Evolutionary conservation across 306 rosid species (phyloP), one percentile per base, ranked within the genome.

Genomic region (Prunus kanzakura): DNA sequence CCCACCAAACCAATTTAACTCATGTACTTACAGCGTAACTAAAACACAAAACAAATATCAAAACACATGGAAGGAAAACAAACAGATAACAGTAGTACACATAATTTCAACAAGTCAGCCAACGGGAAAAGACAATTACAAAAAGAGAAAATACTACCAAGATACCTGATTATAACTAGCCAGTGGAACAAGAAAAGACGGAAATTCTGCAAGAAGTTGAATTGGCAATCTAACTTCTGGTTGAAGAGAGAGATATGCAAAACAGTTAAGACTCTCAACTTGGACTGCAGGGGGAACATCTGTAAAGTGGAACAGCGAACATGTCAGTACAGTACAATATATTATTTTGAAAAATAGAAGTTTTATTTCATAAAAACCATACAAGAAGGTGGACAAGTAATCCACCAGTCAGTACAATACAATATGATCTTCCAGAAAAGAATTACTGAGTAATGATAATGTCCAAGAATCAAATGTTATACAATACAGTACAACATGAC

Each of bases 121-220:
- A 50, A 71, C 1, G 69, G 5, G 27, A 20, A 65, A 7, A 58
- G 20, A 73, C 63, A 71, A 67, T 30, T 50, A 29, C 27, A 35
- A 35, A 41, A 32, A 27, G 67, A 51, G 51, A 43, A 38, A 27
- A 71, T 3, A 11, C 30, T 5, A 25, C 6, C n/a, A 14, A 4
- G 19, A 15, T 78, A 88, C 98, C 93, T 90, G 89, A 75, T 86
- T 78, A 81, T 82, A 83, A 77, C 87, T 78, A 69, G 88, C 85
- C 89, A 95, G 79, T 16, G 98, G 93, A 82, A 90, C 91, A 72
- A 95, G 95, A 78, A 95, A 47, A 25, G 96, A 86, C 76, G 98
- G 90, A 78, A 95, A 91, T 74, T 89, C 96, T 0, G 87, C 87
- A 54, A 91, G 72, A 77, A 89, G 88, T 80, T 90, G 91, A 82